Conservation (phyloP, 495 filamentous ascomycete genomes). For the Rhizodiscina lignyota region DNA sequence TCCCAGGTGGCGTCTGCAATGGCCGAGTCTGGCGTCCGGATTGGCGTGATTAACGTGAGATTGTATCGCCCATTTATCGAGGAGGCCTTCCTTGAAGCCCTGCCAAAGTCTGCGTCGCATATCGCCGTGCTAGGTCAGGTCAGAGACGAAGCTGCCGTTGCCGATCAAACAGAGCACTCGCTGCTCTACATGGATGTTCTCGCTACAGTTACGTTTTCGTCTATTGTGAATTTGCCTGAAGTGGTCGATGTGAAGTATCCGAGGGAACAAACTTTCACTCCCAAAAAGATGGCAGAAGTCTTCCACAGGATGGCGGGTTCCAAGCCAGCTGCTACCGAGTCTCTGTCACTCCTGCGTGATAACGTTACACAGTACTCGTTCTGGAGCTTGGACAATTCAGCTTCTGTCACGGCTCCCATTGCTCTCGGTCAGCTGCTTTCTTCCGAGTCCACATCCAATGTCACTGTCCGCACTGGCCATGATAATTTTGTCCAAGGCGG, state of each 20-base stretch:
- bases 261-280: conserved; percentile 62
- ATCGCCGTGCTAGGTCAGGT: conserved; percentile 57
- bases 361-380: conserved; percentile 70
- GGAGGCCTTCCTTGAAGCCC: conserved; percentile 67
- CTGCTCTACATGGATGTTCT: conserved; percentile 80
- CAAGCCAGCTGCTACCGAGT: not conserved
- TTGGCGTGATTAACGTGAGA: conserved; percentile 81
- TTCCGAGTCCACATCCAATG: conserved; percentile 54
- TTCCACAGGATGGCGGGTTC: conserved; percentile 21
- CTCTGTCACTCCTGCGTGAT: not conserved
- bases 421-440: conserved; percentile 59
- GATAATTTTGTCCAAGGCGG: conserved; percentile 86
- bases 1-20: conserved; percentile 65
- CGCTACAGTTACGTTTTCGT: conserved; percentile 60
- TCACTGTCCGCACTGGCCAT: conserved; percentile 55
- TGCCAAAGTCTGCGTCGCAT: conserved; percentile 57
- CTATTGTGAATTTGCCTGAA: conserved; percentile 37
- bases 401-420: conserved; percentile 42
- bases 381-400: conserved; percentile 78
- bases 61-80: conserved; percentile 91
- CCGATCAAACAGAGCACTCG: conserved; percentile 59
- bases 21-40: conserved; percentile 43
- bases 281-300: conserved; percentile 53
- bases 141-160: conserved; percentile 31
- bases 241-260: conserved; percentile 81